Conservation (phyloP, 768 basidiomycete genomes). For the Crucibulum laeve region DNA sequence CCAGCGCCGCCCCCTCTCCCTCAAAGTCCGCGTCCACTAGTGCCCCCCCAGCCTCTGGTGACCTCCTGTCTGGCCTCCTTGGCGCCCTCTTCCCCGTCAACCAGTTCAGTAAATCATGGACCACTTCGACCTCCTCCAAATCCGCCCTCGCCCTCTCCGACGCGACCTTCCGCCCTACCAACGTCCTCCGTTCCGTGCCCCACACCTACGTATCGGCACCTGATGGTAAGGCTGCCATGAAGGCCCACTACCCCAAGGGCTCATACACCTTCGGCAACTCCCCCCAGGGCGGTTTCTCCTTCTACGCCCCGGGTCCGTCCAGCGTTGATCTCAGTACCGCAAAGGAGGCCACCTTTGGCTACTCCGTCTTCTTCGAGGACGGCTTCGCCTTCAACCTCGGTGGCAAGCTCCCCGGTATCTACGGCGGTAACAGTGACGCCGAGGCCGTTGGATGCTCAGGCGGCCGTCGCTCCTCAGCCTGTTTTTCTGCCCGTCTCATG, state of each 20-base stretch:
- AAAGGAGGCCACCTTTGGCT: conserved; percentile 61
- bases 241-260: conserved; percentile 50
- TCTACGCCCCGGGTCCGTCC: conserved; percentile 61
- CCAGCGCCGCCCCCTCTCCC: conserved; percentile 7
- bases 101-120: conserved; percentile 34
- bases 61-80: conserved; percentile 19
- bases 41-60: conserved; percentile 9
- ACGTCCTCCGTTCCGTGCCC: conserved; percentile 28
- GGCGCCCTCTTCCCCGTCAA: conserved; percentile 38
- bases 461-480: conserved; percentile 48
- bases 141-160: conserved; percentile 38
- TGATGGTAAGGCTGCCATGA: conserved; percentile 49
- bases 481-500: conserved; percentile 70
- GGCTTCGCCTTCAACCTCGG: conserved; percentile 66
- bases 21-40: conserved; percentile 9
- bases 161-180: conserved; percentile 37
- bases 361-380: conserved; percentile 56
- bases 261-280: conserved; percentile 46
- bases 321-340: conserved; percentile 52
- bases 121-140: conserved; percentile 33
- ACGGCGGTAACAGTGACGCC: conserved; percentile 49
- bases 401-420: conserved; percentile 72
- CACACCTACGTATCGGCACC: conserved; percentile 41
- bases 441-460: conserved; percentile 57
- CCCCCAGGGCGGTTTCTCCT: conserved; percentile 59